Base-by-base conservation (phyloP, 108 stramenopile genomes). In the Mediolabrus comicus region DNA sequence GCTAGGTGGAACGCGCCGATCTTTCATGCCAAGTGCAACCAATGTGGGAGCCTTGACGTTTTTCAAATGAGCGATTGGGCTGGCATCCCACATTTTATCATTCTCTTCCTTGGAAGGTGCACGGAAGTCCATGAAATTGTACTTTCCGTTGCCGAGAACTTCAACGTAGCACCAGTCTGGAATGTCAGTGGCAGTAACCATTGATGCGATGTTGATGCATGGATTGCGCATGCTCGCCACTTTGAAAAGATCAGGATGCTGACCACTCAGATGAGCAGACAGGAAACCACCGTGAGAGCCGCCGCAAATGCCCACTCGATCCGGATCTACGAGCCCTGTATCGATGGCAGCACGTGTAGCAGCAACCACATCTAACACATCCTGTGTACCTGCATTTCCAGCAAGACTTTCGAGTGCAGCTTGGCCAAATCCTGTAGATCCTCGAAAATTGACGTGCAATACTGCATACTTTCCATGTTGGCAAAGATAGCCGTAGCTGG, bases 131-230 rank as follows among this genome's bases (percentile, higher is more conserved):
- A 61, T 69, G 60, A 69, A 86, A 53, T 89, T 58, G 59, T 88
- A 86, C 30, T 57, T 59, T n/a, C 87, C 83, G 34, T 38, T 11
- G 4, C 92, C 92, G 30, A 93, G 43, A 13, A 79, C 71, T 72
- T 98, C 96, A 16, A 87, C 82, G 53, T 81, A 85, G 59, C 89
- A 94, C 96, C 96, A 97, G 63, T 97, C 97, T 27, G 95, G 94
- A 76, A 98, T 98, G 70, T 98, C 97, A 14, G 94, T 94, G 17
- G 80, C 63, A 24, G 90, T 91, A 8, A 83, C 77, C 96, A 97
- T 97, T 30, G 81, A 59, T 7, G 96, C 88, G 35, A 98, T 85
- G 67, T 98, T 95, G 24, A 89, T 95, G 13, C 95, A 96, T 16
- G 97, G 97, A 71, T 98, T 98, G 38, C 97, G 69, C 86, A 94